Evolutionary conservation across 2,329 filamentous ascomycete species (phyloP), one percentile per base, ranked within the genome.

Genomic region (Beauveria sp.): DNA sequence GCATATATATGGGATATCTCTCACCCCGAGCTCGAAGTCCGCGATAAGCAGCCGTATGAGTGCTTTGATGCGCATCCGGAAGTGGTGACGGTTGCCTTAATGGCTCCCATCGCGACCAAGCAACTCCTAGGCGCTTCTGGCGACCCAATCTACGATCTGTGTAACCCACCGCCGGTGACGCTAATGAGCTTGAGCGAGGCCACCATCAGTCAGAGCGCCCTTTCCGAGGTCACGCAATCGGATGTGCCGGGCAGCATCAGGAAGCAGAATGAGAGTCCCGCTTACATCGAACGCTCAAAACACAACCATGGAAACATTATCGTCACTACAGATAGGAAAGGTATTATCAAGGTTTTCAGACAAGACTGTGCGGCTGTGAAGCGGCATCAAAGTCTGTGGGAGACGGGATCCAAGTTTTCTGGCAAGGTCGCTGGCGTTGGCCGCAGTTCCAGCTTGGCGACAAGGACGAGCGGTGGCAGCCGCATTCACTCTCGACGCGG

Each of bases 131-230:
- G 89, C 56, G 82, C 84, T 16, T 96, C 92, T 0, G 90, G 91
- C 60, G 93, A 99, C 71, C 93, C 95, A 1, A 84, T 99, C n/a
- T 99, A 92, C 72, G 93, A 97, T 68, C 81, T 98, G 1, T 98
- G 95, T 79, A 98, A 98, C 67, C 95, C 95, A 5, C 95, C 93
- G 0, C 92, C 93, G 0, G 86, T 98, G 18, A 93, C 86, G 7
- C 79, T 98, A 20, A 80, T 93, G 64, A 92, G 88, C 66, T 82
- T 87, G 28, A 85, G 88, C 22, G 90, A 95, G 68, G 75, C 74
- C 34, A 75, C 74, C 1, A 70, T 70, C 8, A 82, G 75, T 60
- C 76, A 78, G 61, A 73, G 72, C 2, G 73, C 72, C 2, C 68
- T 77, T 14, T 73, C 73, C 5, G 74, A 76, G 14, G 68, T 65